Conservation (phyloP, 2,329 filamentous ascomycete species). For the Ceratocystiopsis minuta region DNA sequence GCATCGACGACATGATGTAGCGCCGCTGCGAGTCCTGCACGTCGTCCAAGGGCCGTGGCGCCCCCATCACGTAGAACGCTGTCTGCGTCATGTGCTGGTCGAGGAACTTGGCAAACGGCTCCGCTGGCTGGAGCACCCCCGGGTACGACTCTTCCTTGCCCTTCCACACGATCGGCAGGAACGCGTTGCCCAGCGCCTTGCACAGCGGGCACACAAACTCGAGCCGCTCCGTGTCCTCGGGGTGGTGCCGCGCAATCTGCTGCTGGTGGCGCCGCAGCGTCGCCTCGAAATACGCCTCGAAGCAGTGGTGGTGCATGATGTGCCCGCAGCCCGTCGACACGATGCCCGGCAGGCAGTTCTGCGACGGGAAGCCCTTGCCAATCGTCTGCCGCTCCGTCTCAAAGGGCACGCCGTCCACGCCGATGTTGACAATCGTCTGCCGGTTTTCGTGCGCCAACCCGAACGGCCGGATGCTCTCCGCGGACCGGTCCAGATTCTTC, state of each 20-base stretch:
- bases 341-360: conserved; percentile 50
- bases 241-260: conserved; percentile 88
- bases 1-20: conserved; percentile 21
- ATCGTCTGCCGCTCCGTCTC: conserved; percentile 62
- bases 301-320: conserved; percentile 96
- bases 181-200: conserved; percentile 89
- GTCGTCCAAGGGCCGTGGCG: conserved; percentile 16
- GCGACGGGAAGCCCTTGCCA: conserved; percentile 71
- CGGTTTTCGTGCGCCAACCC: conserved; percentile 80
- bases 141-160: conserved; percentile 73
- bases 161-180: conserved; percentile 90
- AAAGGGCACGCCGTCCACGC: conserved; percentile 52
- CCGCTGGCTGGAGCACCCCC: conserved; percentile 43
- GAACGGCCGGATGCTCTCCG: conserved; percentile 70
- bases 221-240: conserved; percentile 58
- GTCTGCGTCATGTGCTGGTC: conserved; percentile 31
- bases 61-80: conserved; percentile 22
- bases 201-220: conserved; percentile 95
- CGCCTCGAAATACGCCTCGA: conserved; percentile 76
- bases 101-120: conserved; percentile 50
- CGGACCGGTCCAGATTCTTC: conserved; percentile 64
- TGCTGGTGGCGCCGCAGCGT: conserved; percentile 70
- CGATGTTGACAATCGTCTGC: conserved; percentile 56
- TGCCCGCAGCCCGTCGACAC: conserved; percentile 87
- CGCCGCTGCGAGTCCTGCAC: conserved; percentile 19